Evolutionary conservation across 768 basidiomycete genomes (phyloP), one percentile per base, ranked within the genome.

Genomic region (Suillus clintonianus): DNA sequence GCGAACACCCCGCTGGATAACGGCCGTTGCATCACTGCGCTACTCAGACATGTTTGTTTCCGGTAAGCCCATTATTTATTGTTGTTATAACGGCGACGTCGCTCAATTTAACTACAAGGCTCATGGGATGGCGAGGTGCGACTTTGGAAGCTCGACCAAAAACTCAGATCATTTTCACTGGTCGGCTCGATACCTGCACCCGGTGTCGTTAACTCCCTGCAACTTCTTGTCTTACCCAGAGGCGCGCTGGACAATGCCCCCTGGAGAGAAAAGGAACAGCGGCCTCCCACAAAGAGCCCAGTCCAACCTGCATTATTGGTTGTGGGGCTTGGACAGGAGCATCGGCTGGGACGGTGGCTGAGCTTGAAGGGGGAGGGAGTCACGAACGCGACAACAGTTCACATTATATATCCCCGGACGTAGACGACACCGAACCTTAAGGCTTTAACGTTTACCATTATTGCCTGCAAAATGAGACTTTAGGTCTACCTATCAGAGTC

Each of bases 41-140:
- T 98, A 97, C 76, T 93, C 95, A 8, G 94, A 99, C 74, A 71
- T 95, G 6, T 91, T 99, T 67, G 94, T 86, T 0, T 95, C 95
- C 7, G 97, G 96, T 94, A 72, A 62, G 81, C 76, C 2, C 17
- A 24, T 39, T 22, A 55, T 58, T 30, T 45, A 27, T 47, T 24
- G 45, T 37, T 30, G 22, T 8, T 34, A 43, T 10, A 8, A n/a
- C 11, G 14, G 34, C 34, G 24, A 34, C 62, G 34, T 63, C 62
- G 19, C 59, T 60, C 50, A 48, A 24, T 62, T 24, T 55, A 34
- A 22, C n/a, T n/a, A 37, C 3, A 65, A 97, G 95, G 97, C 37
- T 99, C 97, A 13, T 99, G 93, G 90, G 95, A 97, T 66, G 94
- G 95, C 51, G 74, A 83, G 55, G 86, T 99, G 70, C 90, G 92